phyloP scores from a whole-genome alignment of 176 grass and related monocot genomes.

The Metroxylon sagu region DNA sequence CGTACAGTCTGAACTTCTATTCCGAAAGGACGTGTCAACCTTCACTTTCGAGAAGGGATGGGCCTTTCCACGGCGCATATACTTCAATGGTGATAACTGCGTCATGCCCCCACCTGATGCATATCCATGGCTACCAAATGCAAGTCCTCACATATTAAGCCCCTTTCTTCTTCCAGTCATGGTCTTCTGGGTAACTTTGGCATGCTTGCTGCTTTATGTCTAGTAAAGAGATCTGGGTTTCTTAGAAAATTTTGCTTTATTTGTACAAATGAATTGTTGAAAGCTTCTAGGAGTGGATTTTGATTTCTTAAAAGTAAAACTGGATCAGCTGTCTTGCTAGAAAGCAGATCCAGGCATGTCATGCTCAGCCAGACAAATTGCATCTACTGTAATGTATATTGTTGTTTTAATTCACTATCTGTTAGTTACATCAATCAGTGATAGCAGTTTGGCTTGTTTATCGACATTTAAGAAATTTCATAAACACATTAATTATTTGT shows the following conservation, averaged over 20 bases:
- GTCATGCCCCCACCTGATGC: conserved; percentile 22
- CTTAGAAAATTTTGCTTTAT: not conserved
- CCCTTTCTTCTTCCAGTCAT: not conserved
- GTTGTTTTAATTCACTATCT: not conserved
- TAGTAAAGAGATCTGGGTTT: not conserved
- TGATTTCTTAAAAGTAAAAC: too few relatives aligned
- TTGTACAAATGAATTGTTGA: too few relatives aligned
- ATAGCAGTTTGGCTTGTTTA: too few relatives aligned
- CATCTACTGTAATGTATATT: conserved; percentile 3
- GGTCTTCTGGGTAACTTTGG: conserved; percentile 4
- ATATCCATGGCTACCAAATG: conserved; percentile 16
- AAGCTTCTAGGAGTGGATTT: too few relatives aligned
- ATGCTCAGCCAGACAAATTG: conserved; percentile 7
- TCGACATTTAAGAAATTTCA: too few relatives aligned
- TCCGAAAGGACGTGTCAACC: conserved; percentile 6
- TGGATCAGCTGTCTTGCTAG: conserved; percentile 1
- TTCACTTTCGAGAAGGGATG: conserved; percentile 18
- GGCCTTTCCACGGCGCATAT: conserved; percentile 12
- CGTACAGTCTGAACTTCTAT: conserved; percentile 16
- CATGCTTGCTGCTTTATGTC: conserved; percentile 1
- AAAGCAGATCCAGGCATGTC: conserved; percentile 9
- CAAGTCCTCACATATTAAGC: not conserved
- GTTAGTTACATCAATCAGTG: not conserved
- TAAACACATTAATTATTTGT: too few relatives aligned
- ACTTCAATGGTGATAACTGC: conserved; percentile 17